Base-by-base conservation (phyloP, 73 alveolate species). In the Blepharisma japonicum region DNA sequence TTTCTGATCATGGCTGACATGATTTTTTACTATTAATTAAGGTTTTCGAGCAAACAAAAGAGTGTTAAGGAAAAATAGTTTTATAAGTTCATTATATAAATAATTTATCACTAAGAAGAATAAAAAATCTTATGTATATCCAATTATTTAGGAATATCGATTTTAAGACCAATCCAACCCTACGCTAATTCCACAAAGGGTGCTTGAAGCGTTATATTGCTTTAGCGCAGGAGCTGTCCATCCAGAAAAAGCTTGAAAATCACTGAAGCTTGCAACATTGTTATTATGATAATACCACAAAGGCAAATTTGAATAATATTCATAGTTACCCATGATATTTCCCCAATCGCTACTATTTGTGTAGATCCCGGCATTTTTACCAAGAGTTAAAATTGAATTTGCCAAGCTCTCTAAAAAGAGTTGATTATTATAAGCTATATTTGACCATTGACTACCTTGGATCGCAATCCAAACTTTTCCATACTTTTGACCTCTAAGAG, bases 271-370 rank as follows among this genome's bases (percentile, higher is more conserved):
- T 11, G 81, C 88, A 47, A 39, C 14, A 82, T 80, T 68, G 71
- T 91, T 95, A 81, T 91, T 89, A 80, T 91, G 97, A 77, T 95
- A 95, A 78, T 91, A 91, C 97, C 97, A 91, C 50, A 91, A 83
- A 5, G 91, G 92, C 18, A 71, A 61, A 0, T 71, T 71, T 9
- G 85, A 70, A 9, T 84, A 61, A 25, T 92, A 84, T 18, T 83
- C 71, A 14, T 83, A 88, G 51, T 82, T 53, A 11, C 95, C 97
- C 89, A 91, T 78, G 71, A 91, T 84, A 4, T 84, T 50, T 53
- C 71, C 84, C 97, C 95, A 88, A 77, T 71, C 38, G 68, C 81
- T 89, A 55, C 81, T 6, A 61, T 76, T 55, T 7, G 89, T 51
- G 77, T 91, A 91, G 46, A 91, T 79, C 55, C 95, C 97, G 5